Conservation (phyloP, 176 grass and related monocot genomes). For the Pontederia paniculata region DNA sequence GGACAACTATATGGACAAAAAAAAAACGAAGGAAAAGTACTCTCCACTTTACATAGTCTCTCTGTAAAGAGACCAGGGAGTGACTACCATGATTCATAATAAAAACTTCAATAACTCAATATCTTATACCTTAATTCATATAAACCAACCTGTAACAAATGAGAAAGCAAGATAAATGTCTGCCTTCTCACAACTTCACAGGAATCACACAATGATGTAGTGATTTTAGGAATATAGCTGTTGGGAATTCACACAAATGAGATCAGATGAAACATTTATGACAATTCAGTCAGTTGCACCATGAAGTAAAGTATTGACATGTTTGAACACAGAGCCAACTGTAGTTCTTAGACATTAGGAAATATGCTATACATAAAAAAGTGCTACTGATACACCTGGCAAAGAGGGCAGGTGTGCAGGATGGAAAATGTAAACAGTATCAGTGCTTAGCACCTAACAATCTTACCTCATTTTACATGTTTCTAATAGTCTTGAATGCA, state of each 20-base stretch:
- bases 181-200: slow-evolving; percentile 95
- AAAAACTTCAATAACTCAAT: no score
- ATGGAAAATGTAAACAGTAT: no score
- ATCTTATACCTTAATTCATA: slow-evolving; percentile 6
- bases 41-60: slow-evolving; percentile 96
- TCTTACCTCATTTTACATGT: no score
- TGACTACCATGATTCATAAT: neutral
- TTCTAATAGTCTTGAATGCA: no score
- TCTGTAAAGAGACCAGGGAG: slow-evolving; percentile 31
- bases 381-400: no score
- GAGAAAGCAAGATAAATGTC: slow-evolving; percentile 85
- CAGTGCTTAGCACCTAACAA: no score
- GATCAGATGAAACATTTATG: slow-evolving; percentile 10
- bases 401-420: no score
- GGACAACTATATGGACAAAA: no score
- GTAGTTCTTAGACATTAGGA: no score
- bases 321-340: no score
- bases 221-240: slow-evolving; percentile 91
- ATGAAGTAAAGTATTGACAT: neutral
- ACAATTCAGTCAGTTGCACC: no score
- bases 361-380: no score
- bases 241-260: slow-evolving; percentile 17
- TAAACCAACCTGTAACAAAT: slow-evolving; percentile 62
- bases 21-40: slow-evolving; percentile 78
- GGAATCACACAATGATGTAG: slow-evolving; percentile 71